Evolutionary conservation across 352 stramenopile species (phyloP).

Genomic region (Phytophthora europaea): DNA sequence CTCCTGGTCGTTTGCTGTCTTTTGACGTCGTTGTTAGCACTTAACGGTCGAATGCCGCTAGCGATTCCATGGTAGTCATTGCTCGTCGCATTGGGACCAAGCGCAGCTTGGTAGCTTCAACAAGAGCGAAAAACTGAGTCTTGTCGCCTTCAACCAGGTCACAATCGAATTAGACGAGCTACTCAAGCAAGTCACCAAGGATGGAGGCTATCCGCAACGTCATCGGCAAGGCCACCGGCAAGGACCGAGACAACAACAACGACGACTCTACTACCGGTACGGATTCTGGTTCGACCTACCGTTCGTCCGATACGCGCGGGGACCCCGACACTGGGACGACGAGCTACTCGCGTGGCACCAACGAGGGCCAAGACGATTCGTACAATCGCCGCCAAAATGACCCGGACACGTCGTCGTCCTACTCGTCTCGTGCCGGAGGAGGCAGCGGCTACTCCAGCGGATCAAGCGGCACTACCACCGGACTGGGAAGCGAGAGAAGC

Average conservation of each 20-base stretch:
- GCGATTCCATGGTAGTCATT: too few relatives aligned
- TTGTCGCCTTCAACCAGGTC: not conserved
- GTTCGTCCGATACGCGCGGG: slow-evolving; percentile 29
- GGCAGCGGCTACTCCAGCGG: slow-evolving; percentile 25
- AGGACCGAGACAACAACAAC: slow-evolving; percentile 10
- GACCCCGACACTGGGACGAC: slow-evolving; percentile 27
- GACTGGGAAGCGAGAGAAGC: slow-evolving; percentile 29
- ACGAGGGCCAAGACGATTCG: slow-evolving; percentile 2
- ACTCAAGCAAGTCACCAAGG: slow-evolving; percentile 4
- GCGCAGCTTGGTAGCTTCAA: not conserved
- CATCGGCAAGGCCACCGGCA: slow-evolving; percentile 26
- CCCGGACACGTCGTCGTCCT: slow-evolving; percentile 19
- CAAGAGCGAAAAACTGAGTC: not conserved
- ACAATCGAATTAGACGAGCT: slow-evolving; percentile 31
- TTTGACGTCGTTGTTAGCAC: not conserved
- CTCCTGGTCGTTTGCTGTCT: not conserved
- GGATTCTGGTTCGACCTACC: slow-evolving; percentile 17
- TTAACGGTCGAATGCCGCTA: not conserved
- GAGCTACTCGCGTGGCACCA: slow-evolving; percentile 32
- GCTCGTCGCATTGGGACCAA: not conserved
- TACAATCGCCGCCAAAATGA: slow-evolving; percentile 21
- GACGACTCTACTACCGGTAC: slow-evolving; percentile 3
- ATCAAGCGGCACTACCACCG: slow-evolving; percentile 11
- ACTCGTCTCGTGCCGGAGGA: slow-evolving; percentile 25
- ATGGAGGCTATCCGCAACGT: slow-evolving; percentile 30